A percentile compares a stretch with the other conserved stretches of the same genome.
Evolutionary conservation across 148 eudicot genomes (phyloP).

Genomic region (Silene uniflora): DNA sequence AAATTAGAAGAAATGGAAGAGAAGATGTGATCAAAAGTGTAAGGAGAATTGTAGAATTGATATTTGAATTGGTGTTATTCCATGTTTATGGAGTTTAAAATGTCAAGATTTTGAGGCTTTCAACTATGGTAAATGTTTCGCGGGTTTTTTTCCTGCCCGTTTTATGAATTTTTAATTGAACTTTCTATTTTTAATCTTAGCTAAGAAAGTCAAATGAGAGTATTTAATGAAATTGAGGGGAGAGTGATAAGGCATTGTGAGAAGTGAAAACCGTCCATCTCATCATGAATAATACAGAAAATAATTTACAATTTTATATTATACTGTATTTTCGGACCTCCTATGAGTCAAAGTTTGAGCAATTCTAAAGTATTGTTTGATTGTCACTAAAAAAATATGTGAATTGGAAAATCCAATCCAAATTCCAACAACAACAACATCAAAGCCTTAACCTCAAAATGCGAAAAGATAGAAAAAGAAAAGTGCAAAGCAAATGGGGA

Average conservation of each 20-base stretch:
- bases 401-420: no score
- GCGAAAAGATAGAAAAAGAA: no score
- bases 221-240: neutral
- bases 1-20: neutral
- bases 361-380: no score
- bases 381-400: no score
- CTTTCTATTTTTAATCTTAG: neutral
- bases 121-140: neutral
- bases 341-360: neutral
- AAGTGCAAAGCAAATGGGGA: no score
- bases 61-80: slow-evolving; percentile 5
- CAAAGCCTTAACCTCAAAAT: no score
- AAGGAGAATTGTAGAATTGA: neutral
- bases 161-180: neutral
- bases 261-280: neutral
- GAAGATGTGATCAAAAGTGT: neutral
- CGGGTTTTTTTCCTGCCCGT: neutral
- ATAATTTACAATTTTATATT: no score
- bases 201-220: neutral
- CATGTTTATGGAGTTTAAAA: neutral
- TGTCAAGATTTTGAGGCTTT: neutral
- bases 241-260: no score
- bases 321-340: neutral
- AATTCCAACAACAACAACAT: no score
- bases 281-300: no score